A percentile compares a stretch with the other conserved stretches of the same genome.
Conservation (phyloP, 139 green algal genomes). For the Raphidocelis subcapitata region DNA sequence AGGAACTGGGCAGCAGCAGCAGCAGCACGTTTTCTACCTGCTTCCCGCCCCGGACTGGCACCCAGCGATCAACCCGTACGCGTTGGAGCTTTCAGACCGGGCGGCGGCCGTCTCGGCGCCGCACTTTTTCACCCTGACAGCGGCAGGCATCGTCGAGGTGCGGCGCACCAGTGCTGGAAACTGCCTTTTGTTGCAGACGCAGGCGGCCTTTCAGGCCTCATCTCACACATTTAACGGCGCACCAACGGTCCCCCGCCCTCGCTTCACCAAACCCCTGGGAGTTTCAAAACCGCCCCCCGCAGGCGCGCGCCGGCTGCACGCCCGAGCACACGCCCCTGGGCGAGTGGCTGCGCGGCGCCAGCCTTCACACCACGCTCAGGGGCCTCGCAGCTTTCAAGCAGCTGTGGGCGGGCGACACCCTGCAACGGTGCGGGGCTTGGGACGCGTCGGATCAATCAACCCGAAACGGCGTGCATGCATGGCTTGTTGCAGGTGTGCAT, state of each 20-base stretch:
- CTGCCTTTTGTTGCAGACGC: too few relatives aligned
- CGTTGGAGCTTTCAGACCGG: slow-evolving; percentile 5
- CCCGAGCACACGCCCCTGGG: slow-evolving; percentile 5
- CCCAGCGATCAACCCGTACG: background rate
- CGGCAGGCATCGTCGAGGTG: slow-evolving; percentile 14
- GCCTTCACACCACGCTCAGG: slow-evolving; percentile 1
- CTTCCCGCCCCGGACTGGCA: background rate
- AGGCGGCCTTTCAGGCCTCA: too few relatives aligned
- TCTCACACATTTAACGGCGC: too few relatives aligned
- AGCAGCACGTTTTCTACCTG: slow-evolving; percentile 2
- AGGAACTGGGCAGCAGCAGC: too few relatives aligned
- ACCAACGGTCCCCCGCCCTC: too few relatives aligned
- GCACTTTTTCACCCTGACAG: slow-evolving; percentile 8
- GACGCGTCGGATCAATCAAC: too few relatives aligned
- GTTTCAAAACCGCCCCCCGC: too few relatives aligned
- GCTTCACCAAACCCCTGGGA: too few relatives aligned
- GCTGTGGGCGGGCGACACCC: background rate
- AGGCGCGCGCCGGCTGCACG: background rate
- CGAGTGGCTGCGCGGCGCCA: slow-evolving; percentile 7
- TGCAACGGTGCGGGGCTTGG: slow-evolving; percentile 20
- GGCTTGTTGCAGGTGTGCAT: too few relatives aligned
- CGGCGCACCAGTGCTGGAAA: background rate
- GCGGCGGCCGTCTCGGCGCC: background rate
- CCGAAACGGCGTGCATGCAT: too few relatives aligned
- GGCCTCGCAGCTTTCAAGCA: slow-evolving; percentile 7